phyloP scores from a whole-genome alignment of 805 yeast genomes.

The Candida takata region DNA sequence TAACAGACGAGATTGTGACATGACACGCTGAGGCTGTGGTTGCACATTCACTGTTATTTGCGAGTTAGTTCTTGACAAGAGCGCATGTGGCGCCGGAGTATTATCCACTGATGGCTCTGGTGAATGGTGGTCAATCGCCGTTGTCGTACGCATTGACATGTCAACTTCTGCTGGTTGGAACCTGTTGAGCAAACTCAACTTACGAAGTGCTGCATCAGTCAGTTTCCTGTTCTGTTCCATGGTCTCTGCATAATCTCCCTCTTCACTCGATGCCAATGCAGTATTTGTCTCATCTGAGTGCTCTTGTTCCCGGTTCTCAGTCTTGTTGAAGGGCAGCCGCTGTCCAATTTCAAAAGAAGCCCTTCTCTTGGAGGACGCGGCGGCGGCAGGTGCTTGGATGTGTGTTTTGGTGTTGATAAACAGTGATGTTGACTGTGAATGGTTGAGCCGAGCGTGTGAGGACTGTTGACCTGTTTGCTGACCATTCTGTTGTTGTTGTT shows the following conservation, averaged over 20 bases:
- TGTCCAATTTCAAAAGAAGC: conserved; percentile 26
- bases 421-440: conserved; percentile 13
- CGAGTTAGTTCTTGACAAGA: conserved; percentile 1
- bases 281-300: neutral
- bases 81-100: neutral
- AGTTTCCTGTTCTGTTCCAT: conserved; percentile 28
- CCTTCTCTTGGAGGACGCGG: conserved; percentile 28
- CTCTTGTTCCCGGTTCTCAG: conserved; percentile 1
- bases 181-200: conserved; percentile 25
- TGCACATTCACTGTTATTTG: conserved; percentile 1
- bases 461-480: neutral
- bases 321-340: conserved; percentile 28
- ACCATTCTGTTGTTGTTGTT: conserved; percentile 2
- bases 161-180: conserved; percentile 25
- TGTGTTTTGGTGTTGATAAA: conserved; percentile 28
- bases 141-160: conserved; percentile 8
- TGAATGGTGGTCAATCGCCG: conserved; percentile 4
- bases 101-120: neutral
- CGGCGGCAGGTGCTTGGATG: conserved; percentile 35
- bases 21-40: conserved; percentile 1
- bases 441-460: conserved; percentile 6
- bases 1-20: conserved; percentile 1
- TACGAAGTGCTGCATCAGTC: conserved; percentile 34
- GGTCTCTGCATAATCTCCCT: conserved; percentile 20
- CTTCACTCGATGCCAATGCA: neutral